Percentiles rank a stretch among this genome's conserved stretches.
Evolutionary conservation across 345 rosid species (phyloP).

Genomic region (Hibiscus trionum): DNA sequence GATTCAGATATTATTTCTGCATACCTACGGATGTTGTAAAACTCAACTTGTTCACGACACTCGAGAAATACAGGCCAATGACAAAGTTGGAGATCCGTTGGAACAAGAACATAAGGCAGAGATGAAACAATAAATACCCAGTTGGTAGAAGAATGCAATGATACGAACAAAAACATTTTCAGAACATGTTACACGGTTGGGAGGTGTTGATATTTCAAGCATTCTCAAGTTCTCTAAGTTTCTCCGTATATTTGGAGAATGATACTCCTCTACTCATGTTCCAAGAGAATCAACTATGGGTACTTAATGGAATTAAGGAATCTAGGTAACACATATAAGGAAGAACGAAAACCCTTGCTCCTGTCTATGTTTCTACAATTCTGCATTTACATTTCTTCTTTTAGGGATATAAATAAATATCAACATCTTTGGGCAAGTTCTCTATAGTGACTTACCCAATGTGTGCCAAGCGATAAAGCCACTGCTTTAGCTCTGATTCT

Average conservation of each 20-base stretch:
- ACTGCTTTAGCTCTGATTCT: slow-evolving; percentile 98
- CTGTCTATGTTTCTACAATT: not conserved
- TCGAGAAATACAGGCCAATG: slow-evolving; percentile 87
- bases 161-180: not conserved
- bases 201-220: not conserved
- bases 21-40: not conserved
- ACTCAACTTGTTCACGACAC: slow-evolving; percentile 70
- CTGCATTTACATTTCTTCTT: not conserved
- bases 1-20: not conserved
- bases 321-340: not conserved
- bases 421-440: not conserved
- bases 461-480: slow-evolving; percentile 87
- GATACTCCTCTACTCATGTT: not conserved
- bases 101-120: slow-evolving; percentile 7
- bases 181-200: not conserved
- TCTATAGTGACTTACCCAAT: slow-evolving; percentile 57
- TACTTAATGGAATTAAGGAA: not conserved
- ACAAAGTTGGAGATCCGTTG: slow-evolving; percentile 80
- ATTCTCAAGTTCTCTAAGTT: not conserved
- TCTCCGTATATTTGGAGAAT: not conserved
- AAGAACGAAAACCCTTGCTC: not conserved
- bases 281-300: not conserved
- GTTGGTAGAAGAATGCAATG: not conserved
- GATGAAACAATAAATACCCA: not conserved
- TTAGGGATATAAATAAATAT: not conserved